Conservation (phyloP, 768 basidiomycete species). For the Pleurotus platypus region DNA sequence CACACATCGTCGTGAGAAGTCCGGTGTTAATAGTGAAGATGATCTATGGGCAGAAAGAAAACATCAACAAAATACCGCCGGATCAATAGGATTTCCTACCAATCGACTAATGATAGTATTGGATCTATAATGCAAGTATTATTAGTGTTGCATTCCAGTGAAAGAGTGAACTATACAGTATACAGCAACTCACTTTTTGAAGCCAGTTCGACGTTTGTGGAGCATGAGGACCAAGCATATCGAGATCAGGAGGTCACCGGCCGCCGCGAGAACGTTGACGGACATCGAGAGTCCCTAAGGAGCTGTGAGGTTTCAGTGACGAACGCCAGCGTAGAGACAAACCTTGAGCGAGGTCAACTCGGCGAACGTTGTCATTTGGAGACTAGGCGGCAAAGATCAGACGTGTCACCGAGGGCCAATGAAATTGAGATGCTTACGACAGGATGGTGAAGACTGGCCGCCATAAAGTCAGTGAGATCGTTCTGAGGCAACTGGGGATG, state of each 20-base stretch:
- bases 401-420: background rate
- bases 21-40: conserved; percentile 42
- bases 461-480: conserved; percentile 48
- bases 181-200: conserved; percentile 29
- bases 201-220: conserved; percentile 44
- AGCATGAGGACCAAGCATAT: conserved; percentile 36
- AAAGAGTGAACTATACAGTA: background rate
- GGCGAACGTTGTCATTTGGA: conserved; percentile 27
- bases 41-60: conserved; percentile 23
- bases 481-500: conserved; percentile 20
- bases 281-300: conserved; percentile 33
- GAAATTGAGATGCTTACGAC: conserved; percentile 23
- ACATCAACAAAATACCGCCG: conserved; percentile 12
- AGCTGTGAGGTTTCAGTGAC: background rate
- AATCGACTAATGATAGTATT: conserved; percentile 46
- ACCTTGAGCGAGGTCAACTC: conserved; percentile 35
- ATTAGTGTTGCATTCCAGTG: background rate
- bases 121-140: conserved; percentile 24
- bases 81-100: conserved; percentile 21
- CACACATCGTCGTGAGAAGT: conserved; percentile 45
- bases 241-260: conserved; percentile 45
- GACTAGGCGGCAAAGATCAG: conserved; percentile 13
- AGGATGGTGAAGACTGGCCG: conserved; percentile 31
- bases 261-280: conserved; percentile 42
- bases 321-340: background rate